These are phyloP conservation scores for Chaetothyriales sp. DNA, from an alignment of 2,329 filamentous ascomycete species.

Conservation along the genomic window DNA sequence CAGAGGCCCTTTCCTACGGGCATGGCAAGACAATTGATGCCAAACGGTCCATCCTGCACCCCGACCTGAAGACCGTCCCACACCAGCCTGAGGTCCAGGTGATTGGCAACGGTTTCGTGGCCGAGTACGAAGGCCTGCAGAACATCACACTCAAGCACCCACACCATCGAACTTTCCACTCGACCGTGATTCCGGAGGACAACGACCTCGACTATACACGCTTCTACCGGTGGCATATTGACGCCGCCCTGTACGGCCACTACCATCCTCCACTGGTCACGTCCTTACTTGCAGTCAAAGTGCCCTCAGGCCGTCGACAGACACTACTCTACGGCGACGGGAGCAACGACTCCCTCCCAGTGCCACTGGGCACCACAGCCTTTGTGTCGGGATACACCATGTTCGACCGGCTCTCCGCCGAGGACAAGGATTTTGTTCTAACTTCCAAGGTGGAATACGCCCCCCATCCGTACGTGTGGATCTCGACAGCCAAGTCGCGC, in stretches of 20 bases:
- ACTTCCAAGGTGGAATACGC: slow-evolving; percentile 59
- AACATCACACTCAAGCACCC: slow-evolving; percentile 57
- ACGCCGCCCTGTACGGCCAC: slow-evolving; percentile 35
- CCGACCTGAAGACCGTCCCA: slow-evolving; percentile 65
- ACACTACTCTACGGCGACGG: slow-evolving; percentile 60
- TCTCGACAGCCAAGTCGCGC: slow-evolving; percentile 51
- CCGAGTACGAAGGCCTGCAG: slow-evolving; percentile 54
- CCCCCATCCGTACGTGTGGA: slow-evolving; percentile 70
- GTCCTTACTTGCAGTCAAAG: slow-evolving; percentile 56
- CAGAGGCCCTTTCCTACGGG: slow-evolving; percentile 49
- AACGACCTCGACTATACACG: slow-evolving; percentile 40
- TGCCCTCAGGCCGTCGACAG: slow-evolving; percentile 51
- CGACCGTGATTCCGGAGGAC: slow-evolving; percentile 44
- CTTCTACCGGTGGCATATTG: slow-evolving; percentile 37
- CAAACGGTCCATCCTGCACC: slow-evolving; percentile 53
- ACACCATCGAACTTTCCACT: slow-evolving; percentile 64
- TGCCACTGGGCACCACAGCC: slow-evolving; percentile 61
- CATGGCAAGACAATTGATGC: slow-evolving; percentile 61
- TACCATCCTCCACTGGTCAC: slow-evolving; percentile 61
- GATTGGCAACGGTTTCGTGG: slow-evolving; percentile 59
- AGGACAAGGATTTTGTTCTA: slow-evolving; percentile 52
- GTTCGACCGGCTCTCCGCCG: slow-evolving; percentile 50
- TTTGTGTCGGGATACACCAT: slow-evolving; percentile 58
- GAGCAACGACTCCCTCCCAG: slow-evolving; percentile 47
- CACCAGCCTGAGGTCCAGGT: slow-evolving; percentile 68